Conservation (phyloP, 2,329 filamentous ascomycete genomes). For the Diaporthe amygdali region DNA sequence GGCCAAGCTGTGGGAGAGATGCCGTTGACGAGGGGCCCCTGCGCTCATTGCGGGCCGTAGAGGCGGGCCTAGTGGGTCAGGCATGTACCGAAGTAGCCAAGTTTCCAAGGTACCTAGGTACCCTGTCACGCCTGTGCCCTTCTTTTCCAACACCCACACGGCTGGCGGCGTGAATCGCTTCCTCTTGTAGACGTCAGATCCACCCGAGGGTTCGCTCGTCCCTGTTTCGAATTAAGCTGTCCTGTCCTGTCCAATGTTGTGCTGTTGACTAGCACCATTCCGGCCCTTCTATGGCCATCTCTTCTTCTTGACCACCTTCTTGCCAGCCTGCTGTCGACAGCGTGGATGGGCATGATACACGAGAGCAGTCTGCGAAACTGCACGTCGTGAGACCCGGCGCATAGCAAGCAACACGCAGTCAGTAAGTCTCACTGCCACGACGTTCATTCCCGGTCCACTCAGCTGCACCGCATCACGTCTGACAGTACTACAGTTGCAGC, state of each 20-base stretch:
- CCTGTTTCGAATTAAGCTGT: constrained; percentile 5
- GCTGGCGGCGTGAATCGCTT: not conserved
- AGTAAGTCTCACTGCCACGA: not conserved
- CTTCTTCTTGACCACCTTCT: not conserved
- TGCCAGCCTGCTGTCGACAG: not conserved
- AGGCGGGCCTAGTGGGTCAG: not conserved
- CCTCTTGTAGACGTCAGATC: not conserved
- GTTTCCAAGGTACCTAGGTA: no score
- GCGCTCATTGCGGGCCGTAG: not conserved
- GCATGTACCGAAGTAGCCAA: not conserved
- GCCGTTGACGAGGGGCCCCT: not conserved
- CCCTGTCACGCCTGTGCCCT: no score
- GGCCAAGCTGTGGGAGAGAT: not conserved
- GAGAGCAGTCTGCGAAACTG: not conserved
- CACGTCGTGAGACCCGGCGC: not conserved
- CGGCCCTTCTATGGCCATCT: not conserved
- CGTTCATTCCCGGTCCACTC: not conserved
- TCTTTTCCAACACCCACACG: not conserved
- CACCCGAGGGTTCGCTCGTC: not conserved
- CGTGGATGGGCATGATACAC: not conserved
- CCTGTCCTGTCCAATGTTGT: not conserved
- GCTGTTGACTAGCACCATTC: not conserved
- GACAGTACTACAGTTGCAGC: not conserved
- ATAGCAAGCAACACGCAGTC: not conserved
- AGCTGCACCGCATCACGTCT: not conserved